A percentile compares a stretch with the other conserved stretches of the same genome.
Conservation (phyloP, 495 filamentous ascomycete species). For the Aspergillus heteromorphus region DNA sequence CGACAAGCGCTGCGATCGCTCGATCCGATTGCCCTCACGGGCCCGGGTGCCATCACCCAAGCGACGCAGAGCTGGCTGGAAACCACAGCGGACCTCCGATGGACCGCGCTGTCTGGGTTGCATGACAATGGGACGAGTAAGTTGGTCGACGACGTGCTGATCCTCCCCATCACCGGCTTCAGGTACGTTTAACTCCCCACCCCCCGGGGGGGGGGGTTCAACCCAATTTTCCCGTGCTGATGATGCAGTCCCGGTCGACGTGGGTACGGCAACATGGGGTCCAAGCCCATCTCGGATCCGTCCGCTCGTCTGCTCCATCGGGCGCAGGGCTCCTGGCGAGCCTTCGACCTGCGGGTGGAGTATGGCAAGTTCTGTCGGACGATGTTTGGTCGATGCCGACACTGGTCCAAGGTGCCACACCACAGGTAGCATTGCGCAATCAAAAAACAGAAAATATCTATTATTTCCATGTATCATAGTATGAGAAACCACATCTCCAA, state of each 20-base stretch:
- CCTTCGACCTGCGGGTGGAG: constrained; percentile 11
- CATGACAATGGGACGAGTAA: constrained; percentile 13
- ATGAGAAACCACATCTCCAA: too few relatives aligned
- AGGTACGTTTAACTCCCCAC: constrained; percentile 11
- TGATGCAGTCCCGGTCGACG: constrained; percentile 8
- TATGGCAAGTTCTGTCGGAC: constrained; percentile 18
- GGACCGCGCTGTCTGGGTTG: constrained; percentile 14
- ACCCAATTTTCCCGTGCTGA: not conserved
- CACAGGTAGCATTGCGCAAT: too few relatives aligned
- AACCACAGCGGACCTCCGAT: constrained; percentile 3
- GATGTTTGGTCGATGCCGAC: constrained; percentile 13
- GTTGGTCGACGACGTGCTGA: constrained; percentile 12
- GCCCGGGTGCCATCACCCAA: constrained; percentile 13
- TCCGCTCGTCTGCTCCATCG: constrained; percentile 11
- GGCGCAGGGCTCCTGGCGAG: constrained; percentile 16
- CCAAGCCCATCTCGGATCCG: constrained; percentile 15
- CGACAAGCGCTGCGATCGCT: not conserved
- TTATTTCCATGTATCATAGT: too few relatives aligned
- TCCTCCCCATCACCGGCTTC: constrained; percentile 19
- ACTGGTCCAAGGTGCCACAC: constrained; percentile 15
- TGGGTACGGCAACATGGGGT: constrained; percentile 12
- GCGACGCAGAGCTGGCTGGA: constrained; percentile 6
- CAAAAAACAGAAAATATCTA: too few relatives aligned
- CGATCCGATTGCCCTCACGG: constrained; percentile 15
- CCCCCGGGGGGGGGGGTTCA: not conserved